These are phyloP conservation scores for Cupressus sempervirens DNA, from an alignment of 75 land plant species.

Conservation along the genomic window DNA sequence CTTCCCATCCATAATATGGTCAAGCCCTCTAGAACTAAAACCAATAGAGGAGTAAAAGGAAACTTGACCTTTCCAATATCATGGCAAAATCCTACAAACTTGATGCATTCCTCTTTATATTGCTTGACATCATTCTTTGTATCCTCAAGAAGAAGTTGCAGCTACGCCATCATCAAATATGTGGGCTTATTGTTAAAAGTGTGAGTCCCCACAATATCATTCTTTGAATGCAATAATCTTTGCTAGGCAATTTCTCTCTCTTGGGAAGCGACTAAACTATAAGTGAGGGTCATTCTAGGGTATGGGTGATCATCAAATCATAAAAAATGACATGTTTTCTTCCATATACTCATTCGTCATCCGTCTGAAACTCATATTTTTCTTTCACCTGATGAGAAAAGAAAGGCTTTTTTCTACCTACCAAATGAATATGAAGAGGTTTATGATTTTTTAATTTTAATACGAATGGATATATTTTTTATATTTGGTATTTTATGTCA, in stretches of 20 bases:
- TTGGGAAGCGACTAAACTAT: slow-evolving; percentile 93
- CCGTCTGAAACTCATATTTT: no score
- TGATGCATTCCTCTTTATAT: slow-evolving; percentile 79
- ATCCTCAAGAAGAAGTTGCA: slow-evolving; percentile 85
- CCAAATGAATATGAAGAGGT: no score
- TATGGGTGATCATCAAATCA: slow-evolving; percentile 85
- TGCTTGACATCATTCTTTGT: slow-evolving; percentile 71
- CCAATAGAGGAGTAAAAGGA: background rate
- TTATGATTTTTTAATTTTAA: no score
- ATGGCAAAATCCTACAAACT: slow-evolving; percentile 77
- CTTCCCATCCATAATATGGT: background rate
- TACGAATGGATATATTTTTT: no score
- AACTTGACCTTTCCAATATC: slow-evolving; percentile 70
- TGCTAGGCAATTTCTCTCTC: slow-evolving; percentile 70
- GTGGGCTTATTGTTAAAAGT: slow-evolving; percentile 91
- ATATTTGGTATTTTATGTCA: no score
- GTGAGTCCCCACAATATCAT: slow-evolving; percentile 88
- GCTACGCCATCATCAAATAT: slow-evolving; percentile 83
- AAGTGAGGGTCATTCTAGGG: slow-evolving; percentile 92
- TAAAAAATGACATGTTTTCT: slow-evolving; percentile 95
- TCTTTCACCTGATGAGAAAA: no score
- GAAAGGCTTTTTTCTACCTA: slow-evolving; percentile 88
- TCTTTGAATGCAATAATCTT: slow-evolving; percentile 79
- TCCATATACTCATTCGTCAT: slow-evolving; percentile 96
- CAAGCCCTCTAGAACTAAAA: no score